Conservation (phyloP, 2,329 filamentous ascomycete species). For the Diaporthe sp. region DNA sequence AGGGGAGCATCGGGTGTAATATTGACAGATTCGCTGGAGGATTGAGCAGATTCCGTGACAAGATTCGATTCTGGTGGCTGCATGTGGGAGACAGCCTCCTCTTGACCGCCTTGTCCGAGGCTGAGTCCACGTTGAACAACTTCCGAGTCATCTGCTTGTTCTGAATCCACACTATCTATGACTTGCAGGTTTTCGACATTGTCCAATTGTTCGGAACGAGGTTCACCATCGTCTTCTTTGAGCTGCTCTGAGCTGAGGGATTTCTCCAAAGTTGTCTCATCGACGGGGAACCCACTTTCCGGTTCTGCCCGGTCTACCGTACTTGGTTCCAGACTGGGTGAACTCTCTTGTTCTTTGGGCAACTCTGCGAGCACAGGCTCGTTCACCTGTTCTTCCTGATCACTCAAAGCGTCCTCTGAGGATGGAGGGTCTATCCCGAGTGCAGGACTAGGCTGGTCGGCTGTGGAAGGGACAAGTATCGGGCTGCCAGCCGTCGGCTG, state of each 20-base stretch:
- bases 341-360: not conserved
- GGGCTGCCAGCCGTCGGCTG: not conserved
- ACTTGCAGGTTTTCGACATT: not conserved
- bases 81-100: not conserved
- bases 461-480: not conserved
- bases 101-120: not conserved
- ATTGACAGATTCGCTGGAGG: not conserved
- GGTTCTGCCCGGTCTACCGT: not conserved
- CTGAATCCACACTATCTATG: not conserved
- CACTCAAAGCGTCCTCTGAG: not conserved
- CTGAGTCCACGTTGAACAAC: not conserved
- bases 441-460: not conserved
- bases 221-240: not conserved
- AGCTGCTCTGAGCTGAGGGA: not conserved
- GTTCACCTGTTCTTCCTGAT: not conserved
- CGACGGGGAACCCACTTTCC: not conserved
- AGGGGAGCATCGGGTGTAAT: not conserved
- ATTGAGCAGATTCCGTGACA: not conserved
- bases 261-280: not conserved
- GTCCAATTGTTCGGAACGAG: not conserved
- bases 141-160: not conserved
- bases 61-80: not conserved
- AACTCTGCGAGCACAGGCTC: not conserved
- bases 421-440: not conserved
- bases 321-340: not conserved